A percentile compares a stretch with the other conserved stretches of the same genome.
phyloP scores from a whole-genome alignment of 257 asterid genomes.

The Solanum habrochaites region DNA sequence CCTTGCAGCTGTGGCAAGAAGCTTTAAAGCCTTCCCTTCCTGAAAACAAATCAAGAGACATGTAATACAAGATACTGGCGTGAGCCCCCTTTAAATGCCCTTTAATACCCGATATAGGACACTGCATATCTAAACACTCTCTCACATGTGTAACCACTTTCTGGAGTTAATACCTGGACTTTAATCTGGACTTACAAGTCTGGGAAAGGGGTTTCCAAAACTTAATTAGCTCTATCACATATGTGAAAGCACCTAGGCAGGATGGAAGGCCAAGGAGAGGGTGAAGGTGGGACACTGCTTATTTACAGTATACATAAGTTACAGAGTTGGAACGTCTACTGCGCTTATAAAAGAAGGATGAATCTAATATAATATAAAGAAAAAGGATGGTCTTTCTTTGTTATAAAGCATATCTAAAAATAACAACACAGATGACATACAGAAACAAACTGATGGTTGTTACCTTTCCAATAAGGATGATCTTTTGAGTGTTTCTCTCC shows the following conservation, averaged over 20 bases:
- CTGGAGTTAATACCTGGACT: not conserved
- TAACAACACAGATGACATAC: not conserved
- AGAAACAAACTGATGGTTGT: not conserved
- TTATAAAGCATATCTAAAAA: not conserved
- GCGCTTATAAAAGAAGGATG: not conserved
- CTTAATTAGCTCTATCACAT: not conserved
- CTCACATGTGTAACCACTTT: not conserved
- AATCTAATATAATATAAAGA: not conserved
- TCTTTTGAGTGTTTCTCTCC: slow-evolving; percentile 86
- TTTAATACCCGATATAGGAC: not conserved
- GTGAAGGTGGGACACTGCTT: not conserved
- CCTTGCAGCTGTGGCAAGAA: slow-evolving; percentile 89
- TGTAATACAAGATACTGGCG: not conserved
- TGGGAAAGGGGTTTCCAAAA: not conserved
- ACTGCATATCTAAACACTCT: not conserved
- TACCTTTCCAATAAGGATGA: slow-evolving; percentile 94
- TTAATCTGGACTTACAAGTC: not conserved
- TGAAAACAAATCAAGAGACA: slow-evolving; percentile 11
- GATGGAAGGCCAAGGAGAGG: not conserved
- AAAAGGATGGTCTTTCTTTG: not conserved
- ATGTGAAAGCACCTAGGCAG: not conserved
- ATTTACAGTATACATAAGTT: not conserved
- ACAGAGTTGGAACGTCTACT: not conserved
- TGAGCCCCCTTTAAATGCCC: not conserved
- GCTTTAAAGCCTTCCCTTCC: slow-evolving; percentile 95